Evolutionary conservation across 306 rosid species (phyloP), one percentile per base, ranked within the genome.

Genomic region (Canavalia gladiata): DNA sequence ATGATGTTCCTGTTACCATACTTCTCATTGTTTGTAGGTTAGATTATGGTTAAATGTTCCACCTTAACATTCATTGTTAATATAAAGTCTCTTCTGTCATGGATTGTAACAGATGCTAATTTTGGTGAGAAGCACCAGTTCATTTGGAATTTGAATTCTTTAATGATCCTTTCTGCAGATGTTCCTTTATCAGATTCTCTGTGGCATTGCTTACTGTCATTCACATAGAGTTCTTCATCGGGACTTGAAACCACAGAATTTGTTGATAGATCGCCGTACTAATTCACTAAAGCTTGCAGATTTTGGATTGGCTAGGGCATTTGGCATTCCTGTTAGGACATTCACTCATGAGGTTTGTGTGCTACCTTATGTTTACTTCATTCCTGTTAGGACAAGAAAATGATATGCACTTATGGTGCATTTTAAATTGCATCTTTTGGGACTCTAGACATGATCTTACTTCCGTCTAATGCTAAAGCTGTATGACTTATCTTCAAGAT

Each of bases 191-290:
- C 99, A 95, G 86, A 95, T 95, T 87, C 97, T 95, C 78, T 91
- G 98, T 64, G 99, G 99, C 91, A 93, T 95, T 89, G 99, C 99
- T 77, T 95, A 95, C 80, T 95, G 99, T 65, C 99, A 95, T 81
- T 95, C 99, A 7, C 99, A 92, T 76, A 91, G 99, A 88, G 97
- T 95, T 93, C 99, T 95, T 83, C 99, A 95, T 72, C 94, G 99
- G 80, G 99, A 95, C 86, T 90, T 95, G 81, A 95, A 95, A 86
- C 99, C 99, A 43, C 98, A 95, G 85, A 95, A 95, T 87, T 84
- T 95, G 85, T 89, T 95, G 94, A 91, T 95, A 77, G 99, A 95
- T 82, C 97, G 97, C 37, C 87, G 93, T 68, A 90, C 94, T 78
- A 95, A 95, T 85, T 89, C 96, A 11, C 90, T 95, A 70, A 95